Evolutionary conservation across 108 stramenopile genomes (phyloP).

Genomic region (Pseudonitzschia pungens): DNA sequence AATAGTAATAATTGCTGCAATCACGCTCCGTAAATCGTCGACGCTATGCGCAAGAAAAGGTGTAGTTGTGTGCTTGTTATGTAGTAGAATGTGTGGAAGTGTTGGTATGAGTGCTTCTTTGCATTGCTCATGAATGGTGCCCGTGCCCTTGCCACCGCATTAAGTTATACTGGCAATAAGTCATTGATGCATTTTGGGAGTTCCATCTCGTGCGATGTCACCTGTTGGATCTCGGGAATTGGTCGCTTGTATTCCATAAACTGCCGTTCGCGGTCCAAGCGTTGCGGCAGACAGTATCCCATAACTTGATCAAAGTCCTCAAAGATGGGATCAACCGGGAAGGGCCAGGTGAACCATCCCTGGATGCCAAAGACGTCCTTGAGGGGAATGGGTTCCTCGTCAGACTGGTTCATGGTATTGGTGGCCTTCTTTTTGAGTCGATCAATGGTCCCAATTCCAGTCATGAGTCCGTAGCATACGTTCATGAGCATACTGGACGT

Average conservation of each 20-base stretch:
- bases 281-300: conserved; percentile 79
- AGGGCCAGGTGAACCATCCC: conserved; percentile 75
- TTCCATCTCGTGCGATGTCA: conserved; percentile 34
- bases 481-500: conserved; percentile 88
- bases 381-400: conserved; percentile 82
- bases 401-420: conserved; percentile 78
- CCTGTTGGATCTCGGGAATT: conserved; percentile 31
- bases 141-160: neutral
- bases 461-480: conserved; percentile 84
- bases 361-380: conserved; percentile 89
- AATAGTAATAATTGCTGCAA: no score
- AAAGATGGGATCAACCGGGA: conserved; percentile 87
- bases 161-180: conserved; percentile 43
- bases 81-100: no score
- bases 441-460: conserved; percentile 90
- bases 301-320: conserved; percentile 80
- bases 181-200: conserved; percentile 54
- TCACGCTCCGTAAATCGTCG: no score
- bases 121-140: neutral
- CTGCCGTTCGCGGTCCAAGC: conserved; percentile 69
- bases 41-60: no score
- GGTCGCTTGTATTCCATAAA: conserved; percentile 54
- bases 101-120: neutral
- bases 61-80: no score
- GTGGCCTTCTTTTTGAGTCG: conserved; percentile 86